Percentiles rank a stretch among this genome's conserved stretches.
phyloP scores from a whole-genome alignment of 2,329 filamentous ascomycete genomes.

The Microascus cirrosus region DNA sequence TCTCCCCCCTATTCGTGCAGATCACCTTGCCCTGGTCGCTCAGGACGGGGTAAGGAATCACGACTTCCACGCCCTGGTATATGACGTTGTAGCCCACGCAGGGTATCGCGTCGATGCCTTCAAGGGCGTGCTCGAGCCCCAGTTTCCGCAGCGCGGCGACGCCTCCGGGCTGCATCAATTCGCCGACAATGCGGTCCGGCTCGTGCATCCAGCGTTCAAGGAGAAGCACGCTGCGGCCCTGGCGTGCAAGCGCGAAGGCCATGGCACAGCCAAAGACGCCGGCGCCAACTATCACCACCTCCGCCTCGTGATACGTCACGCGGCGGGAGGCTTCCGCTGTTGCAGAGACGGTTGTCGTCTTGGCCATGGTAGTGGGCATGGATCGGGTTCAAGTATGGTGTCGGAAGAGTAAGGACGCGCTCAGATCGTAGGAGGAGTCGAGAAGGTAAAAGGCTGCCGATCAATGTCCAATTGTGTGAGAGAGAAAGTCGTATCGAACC shows the following conservation, averaged over 20 bases:
- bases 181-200: constrained; percentile 91
- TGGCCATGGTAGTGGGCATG: neutral
- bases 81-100: constrained; percentile 82
- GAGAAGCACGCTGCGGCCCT: constrained; percentile 82
- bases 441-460: neutral
- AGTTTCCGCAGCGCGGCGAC: constrained; percentile 69
- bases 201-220: constrained; percentile 84
- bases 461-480: neutral
- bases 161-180: constrained; percentile 87
- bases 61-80: constrained; percentile 62
- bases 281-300: constrained; percentile 85
- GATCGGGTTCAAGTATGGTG: neutral
- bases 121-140: constrained; percentile 70
- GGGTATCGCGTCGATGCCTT: constrained; percentile 76
- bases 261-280: constrained; percentile 82
- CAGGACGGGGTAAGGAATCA: constrained; percentile 68
- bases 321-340: neutral
- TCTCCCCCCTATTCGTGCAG: constrained; percentile 12
- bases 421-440: neutral
- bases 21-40: constrained; percentile 31
- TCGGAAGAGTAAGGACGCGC: neutral
- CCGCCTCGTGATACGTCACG: constrained; percentile 50
- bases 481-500: neutral
- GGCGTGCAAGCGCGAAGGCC: constrained; percentile 73
- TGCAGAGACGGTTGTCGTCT: neutral